Evolutionary conservation across 768 basidiomycete species (phyloP), one percentile per base, ranked within the genome.

Genomic region (Obba rivulosa): DNA sequence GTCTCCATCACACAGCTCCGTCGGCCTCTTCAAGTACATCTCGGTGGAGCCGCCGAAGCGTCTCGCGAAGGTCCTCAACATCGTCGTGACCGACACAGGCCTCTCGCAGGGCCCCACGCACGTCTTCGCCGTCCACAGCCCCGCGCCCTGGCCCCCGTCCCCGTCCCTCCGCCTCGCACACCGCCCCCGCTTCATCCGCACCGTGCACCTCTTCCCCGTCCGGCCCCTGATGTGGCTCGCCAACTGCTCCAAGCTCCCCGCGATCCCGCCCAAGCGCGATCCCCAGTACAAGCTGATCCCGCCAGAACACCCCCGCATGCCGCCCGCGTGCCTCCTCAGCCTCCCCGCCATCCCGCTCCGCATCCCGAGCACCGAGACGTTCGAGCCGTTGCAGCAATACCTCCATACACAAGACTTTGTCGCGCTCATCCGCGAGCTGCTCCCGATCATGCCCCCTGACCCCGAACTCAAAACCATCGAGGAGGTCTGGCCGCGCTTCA

Each of bases 171-270:
- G 34, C 37, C 34, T 21, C 46, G 44, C 43, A 42, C 39, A 37
- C 22, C 25, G 42, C 25, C 38, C 43, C 40, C 24, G 17, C n/a
- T 35, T 49, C 43, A 11, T 18, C 31, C 50, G 52, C 25, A 40
- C 34, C 34, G 51, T 52, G 22, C 35, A 22, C 22, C 21, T 56
- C n/a, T 80, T 74, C 52, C 81, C 88, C 3, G 73, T 79, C 10
- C 88, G 90, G 65, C 77, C 77, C 31, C 62, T 84, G 25, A 69
- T 88, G 41, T 72, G 88, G 46, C 81, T 80, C 7, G 70, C 82
- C 0, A 71, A 84, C 56, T 89, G 84, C 59, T 66, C 84, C 20
- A 69, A 74, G 34, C 70, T 88, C 4, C 79, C 83, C 2, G 62
- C 69, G 24, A 67, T 85, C 20, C 74, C 79, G 0, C 34, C 11